Evolutionary conservation across 495 filamentous ascomycete genomes (phyloP), one percentile per base, ranked within the genome.

Genomic region (Pyrenula aspistea): DNA sequence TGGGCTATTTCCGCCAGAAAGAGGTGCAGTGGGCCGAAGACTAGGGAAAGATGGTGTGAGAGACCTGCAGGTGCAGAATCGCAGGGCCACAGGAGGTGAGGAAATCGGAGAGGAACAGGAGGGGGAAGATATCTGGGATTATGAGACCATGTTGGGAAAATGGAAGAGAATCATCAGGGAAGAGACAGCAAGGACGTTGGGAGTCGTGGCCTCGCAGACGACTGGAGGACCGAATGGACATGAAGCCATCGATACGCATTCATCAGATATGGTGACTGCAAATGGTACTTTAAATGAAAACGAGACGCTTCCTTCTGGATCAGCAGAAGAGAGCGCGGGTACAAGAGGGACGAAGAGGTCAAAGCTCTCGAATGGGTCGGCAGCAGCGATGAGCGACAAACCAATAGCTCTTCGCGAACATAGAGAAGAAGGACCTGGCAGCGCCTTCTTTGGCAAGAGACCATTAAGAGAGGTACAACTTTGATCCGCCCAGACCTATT

Each of bases 1-100:
- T 62, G 78, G 79, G 22, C 72, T 85, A n/a, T 72, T 79, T 25
- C 79, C 82, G 0, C 83, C 87, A 0, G 71, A 80, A 24, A 85
- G 77, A 0, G 67, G 90, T 2, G 81, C 81, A 2, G 58, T 93
- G 1, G 67, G 77, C 15, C 64, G 73, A 0, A 74, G 77, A 15
- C 67, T 77, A 11, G 63, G 72, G 12, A 65, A 68, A 22, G 74
- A 77, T 51, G 57, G 75, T 2, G 71, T 73, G 57, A 56, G 63
- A 10, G 62, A 70, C 25, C 65, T 71, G 19, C 70, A 71, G 54
- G 64, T 65, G 21, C 68, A 70, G 52, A 68, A 66, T 25, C 63
- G 71, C 1, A 59, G 66, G 25, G 70, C 72, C 15, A 22, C n/a
- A 57, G 50, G 47, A 22, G 49, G 11, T 65, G 53, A 58, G 62